A percentile compares a stretch with the other conserved stretches of the same genome.
These are phyloP conservation scores for Euphorbia pulcherrima DNA, from an alignment of 345 rosid species.

Conservation along the genomic window DNA sequence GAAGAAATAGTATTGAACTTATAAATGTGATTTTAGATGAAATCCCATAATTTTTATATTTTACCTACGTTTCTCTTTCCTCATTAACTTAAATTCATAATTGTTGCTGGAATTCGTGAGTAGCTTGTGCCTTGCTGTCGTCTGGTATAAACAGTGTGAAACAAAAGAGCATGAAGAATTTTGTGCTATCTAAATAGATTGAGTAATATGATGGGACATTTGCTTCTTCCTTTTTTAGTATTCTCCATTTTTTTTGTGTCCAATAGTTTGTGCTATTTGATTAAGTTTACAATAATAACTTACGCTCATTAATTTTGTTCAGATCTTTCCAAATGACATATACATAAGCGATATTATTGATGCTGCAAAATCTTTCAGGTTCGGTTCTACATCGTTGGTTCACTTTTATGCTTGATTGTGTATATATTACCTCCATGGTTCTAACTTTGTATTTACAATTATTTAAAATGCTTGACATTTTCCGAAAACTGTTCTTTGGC, in stretches of 20 bases:
- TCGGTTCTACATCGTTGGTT: constrained; percentile 12
- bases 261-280: background rate
- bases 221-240: background rate
- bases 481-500: constrained; percentile 9
- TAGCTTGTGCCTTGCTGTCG: background rate
- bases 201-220: background rate
- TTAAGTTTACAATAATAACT: background rate
- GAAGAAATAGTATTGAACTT: background rate
- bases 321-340: constrained; percentile 83
- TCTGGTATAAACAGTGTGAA: background rate
- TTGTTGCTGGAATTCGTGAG: background rate
- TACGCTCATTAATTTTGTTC: constrained; percentile 17
- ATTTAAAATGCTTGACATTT: constrained; percentile 10
- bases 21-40: background rate
- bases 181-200: background rate
- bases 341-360: constrained; percentile 64
- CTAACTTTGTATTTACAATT: background rate
- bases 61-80: background rate
- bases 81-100: background rate
- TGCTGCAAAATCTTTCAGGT: constrained; percentile 77
- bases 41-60: background rate
- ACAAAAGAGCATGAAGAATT: background rate
- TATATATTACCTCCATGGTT: background rate
- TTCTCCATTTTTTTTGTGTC: background rate
- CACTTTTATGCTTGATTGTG: background rate